Evolutionary conservation across 2,329 filamentous ascomycete genomes (phyloP), one percentile per base, ranked within the genome.

Genomic region (Ophiostoma quercus): DNA sequence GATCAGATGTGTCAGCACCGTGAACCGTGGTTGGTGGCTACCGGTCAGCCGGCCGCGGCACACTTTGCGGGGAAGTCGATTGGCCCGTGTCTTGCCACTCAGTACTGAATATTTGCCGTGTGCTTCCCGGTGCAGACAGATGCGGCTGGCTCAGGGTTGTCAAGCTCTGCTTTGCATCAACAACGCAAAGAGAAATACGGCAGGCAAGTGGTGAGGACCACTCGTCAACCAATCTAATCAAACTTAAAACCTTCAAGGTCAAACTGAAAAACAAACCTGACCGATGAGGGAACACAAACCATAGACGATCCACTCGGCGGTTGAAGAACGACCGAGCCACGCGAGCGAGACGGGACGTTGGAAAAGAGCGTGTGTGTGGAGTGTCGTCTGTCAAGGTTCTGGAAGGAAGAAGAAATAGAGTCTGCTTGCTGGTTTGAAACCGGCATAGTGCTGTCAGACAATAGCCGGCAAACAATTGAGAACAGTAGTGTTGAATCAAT

Each of bases 311-410:
- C 54, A 69, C 67, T 43, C 54, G 60, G 69, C 67, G 34, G 69
- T 47, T 43, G 67, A 68, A 69, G 67, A 71, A 69, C 67, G 63
- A 43, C 70, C 68, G 57, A 67, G 57, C 70, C 70, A 71, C 70
- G 70, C 70, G 70, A 71, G 57, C 54, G 57, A 60, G 54, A 69
- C 68, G 66, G 70, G 68, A 71, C 29, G 54, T 25, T 51, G 29
- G 70, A 57, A 29, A 66, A 57, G 57, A 47, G 66, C 41, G 39
- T 37, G 57, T 66, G 66, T 54, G 60, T 66, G 67, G 66, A 70
- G 66, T 47, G 43, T 4, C 11, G 9, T 57, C 22, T 57, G 9
- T 16, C 16, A 47, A 14, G 19, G 6, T 19, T 6, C 39, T 41
- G 39, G 16, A 47, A 47, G 16, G 19, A 47, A 47, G 19, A 47